Percentiles rank a stretch among this genome's conserved stretches.
Conservation (phyloP, 805 yeast species). For the Sugiyamaella lignohabitans region DNA sequence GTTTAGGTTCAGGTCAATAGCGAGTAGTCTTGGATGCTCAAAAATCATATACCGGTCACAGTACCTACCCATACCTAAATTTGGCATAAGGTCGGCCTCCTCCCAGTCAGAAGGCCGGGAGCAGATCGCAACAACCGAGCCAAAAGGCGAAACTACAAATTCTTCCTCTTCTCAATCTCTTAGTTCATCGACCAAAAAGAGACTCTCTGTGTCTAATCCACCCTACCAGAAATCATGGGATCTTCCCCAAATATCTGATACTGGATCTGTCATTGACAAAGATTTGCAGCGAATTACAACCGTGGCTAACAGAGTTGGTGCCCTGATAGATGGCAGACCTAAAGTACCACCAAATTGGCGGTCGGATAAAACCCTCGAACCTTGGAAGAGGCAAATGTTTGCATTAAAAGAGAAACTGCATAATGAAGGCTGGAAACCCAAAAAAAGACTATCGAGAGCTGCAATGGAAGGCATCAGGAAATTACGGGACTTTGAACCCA, state of each 20-base stretch:
- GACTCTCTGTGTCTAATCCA: neutral
- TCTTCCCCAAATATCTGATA: slow-evolving; percentile 32
- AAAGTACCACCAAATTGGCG: slow-evolving; percentile 47
- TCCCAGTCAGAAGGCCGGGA: too few species aligned
- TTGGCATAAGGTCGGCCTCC: too few species aligned
- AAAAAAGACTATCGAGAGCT: slow-evolving; percentile 56
- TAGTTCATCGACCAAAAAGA: too few species aligned
- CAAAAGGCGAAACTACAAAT: too few species aligned
- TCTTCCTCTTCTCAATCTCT: too few species aligned
- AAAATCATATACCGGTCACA: too few species aligned
- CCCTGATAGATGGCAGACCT: slow-evolving; percentile 12
- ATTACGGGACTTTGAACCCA: slow-evolving; percentile 51
- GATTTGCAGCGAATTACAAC: slow-evolving; percentile 24
- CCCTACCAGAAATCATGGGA: slow-evolving; percentile 28
- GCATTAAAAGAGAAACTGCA: slow-evolving; percentile 57
- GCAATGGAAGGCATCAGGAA: slow-evolving; percentile 59
- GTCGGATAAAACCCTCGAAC: slow-evolving; percentile 39
- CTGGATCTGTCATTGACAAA: slow-evolving; percentile 16
- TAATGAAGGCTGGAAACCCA: slow-evolving; percentile 58
- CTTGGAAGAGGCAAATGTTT: slow-evolving; percentile 65
- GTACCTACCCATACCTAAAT: too few species aligned
- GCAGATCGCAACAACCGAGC: too few species aligned
- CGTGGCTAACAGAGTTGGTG: slow-evolving; percentile 17
- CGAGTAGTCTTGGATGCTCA: too few species aligned
- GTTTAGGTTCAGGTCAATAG: too few species aligned